Conservation (phyloP, 2,329 filamentous ascomycete species). For the Pseudovirgaria hyperparasitica region DNA sequence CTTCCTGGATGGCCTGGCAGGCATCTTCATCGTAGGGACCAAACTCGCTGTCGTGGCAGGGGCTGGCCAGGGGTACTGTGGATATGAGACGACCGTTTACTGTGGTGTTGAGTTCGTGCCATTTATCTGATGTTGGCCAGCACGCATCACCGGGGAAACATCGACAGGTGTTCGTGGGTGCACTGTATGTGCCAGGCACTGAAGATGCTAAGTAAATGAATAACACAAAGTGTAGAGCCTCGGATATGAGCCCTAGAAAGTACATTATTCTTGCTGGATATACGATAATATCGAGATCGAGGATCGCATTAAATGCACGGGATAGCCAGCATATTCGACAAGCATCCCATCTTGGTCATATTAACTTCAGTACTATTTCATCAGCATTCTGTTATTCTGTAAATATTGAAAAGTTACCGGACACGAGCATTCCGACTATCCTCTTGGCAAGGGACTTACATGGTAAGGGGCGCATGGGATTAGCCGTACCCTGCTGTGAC, state of each 20-base stretch:
- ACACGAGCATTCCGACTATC: no score
- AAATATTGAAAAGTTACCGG: no score
- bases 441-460: no score
- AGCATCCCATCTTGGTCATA: no score
- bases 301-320: background rate
- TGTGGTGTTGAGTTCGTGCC: conserved; percentile 23
- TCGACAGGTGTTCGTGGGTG: conserved; percentile 3
- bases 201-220: background rate
- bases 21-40: conserved; percentile 11
- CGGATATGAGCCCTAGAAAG: background rate
- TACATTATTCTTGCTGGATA: background rate
- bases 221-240: background rate
- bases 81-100: conserved; percentile 24
- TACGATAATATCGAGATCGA: background rate
- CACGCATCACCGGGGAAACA: conserved; percentile 24
- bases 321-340: background rate
- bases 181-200: background rate
- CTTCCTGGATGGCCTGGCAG: conserved; percentile 12
- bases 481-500: no score
- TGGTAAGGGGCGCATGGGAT: no score
- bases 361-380: no score
- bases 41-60: conserved; percentile 18
- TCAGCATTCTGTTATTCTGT: no score
- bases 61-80: conserved; percentile 25
- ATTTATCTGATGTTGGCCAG: conserved; percentile 21